Percentiles rank a stretch among this genome's conserved stretches.
Evolutionary conservation across 2,329 filamentous ascomycete genomes (phyloP).

Genomic region (Aspergillus tamarii): DNA sequence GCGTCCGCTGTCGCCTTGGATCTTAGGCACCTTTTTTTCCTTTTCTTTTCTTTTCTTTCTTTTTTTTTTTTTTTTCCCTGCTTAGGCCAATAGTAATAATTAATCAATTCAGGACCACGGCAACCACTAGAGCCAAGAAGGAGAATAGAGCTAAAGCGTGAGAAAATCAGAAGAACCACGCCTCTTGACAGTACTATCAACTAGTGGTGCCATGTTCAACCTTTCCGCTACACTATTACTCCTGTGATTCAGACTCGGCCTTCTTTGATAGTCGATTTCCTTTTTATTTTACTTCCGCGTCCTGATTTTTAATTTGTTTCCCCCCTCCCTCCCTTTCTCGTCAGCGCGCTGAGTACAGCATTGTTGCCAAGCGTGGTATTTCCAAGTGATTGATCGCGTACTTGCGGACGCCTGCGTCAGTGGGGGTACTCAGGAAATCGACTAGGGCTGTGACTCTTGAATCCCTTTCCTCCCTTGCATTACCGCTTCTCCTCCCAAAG

Average conservation of each 20-base stretch:
- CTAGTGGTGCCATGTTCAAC: conserved; percentile 29
- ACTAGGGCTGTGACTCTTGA: conserved; percentile 28
- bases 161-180: conserved; percentile 8
- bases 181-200: conserved; percentile 13
- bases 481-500: conserved; percentile 17
- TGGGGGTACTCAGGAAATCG: conserved; percentile 22
- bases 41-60: neutral
- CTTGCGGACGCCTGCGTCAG: conserved; percentile 32
- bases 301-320: neutral
- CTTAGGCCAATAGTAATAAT: neutral
- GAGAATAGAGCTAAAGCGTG: conserved; percentile 5
- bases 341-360: conserved; percentile 22
- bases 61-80: neutral
- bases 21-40: conserved; percentile 11
- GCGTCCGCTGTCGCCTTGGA: conserved; percentile 21
- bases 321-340: conserved; percentile 7
- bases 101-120: conserved; percentile 5
- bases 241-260: conserved; percentile 24
- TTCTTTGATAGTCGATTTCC: conserved; percentile 7
- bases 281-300: conserved; percentile 5
- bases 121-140: conserved; percentile 3
- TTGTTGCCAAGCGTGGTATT: conserved; percentile 28
- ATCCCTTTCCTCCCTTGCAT: conserved; percentile 33
- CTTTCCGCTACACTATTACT: conserved; percentile 21
- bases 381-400: conserved; percentile 26